Evolutionary conservation across 805 yeast species (phyloP).

Genomic region (Trichomonascus vanleenenianus): DNA sequence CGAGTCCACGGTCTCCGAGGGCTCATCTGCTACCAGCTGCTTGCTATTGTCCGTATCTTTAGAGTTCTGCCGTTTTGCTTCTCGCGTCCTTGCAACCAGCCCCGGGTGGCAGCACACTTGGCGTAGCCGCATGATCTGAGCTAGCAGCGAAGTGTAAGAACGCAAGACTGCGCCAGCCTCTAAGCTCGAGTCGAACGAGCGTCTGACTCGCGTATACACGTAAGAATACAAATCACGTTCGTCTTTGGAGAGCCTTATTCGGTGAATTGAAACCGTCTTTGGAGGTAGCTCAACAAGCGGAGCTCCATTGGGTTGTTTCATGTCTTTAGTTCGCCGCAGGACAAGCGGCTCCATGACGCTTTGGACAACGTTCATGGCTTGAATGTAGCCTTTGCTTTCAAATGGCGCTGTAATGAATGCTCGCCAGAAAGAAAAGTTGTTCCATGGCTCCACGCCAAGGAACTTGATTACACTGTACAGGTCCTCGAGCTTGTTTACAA

Average conservation of each 20-base stretch:
- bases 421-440: conserved; percentile 77
- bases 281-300: conserved; percentile 70
- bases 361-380: conserved; percentile 78
- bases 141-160: conserved; percentile 69
- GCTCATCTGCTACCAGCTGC: too few relatives aligned
- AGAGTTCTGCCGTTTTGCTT: too few relatives aligned
- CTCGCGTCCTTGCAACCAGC: conserved; percentile 36
- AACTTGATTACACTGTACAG: conserved; percentile 69
- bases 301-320: conserved; percentile 66
- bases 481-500: conserved; percentile 82
- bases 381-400: conserved; percentile 59
- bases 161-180: conserved; percentile 57
- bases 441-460: conserved; percentile 83
- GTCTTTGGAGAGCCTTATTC: conserved; percentile 53
- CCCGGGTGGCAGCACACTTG: conserved; percentile 84
- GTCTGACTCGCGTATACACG: conserved; percentile 59
- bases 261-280: conserved; percentile 64
- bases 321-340: conserved; percentile 76
- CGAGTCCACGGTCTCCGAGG: too few relatives aligned
- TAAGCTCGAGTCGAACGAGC: conserved; percentile 25
- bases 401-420: conserved; percentile 78
- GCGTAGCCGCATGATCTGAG: conserved; percentile 74
- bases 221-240: conserved; percentile 63
- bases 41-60: too few relatives aligned
- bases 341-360: conserved; percentile 77